Evolutionary conservation across 1,284 basidiomycete species (phyloP), one percentile per base, ranked within the genome.

Genomic region (Tilletia caries): DNA sequence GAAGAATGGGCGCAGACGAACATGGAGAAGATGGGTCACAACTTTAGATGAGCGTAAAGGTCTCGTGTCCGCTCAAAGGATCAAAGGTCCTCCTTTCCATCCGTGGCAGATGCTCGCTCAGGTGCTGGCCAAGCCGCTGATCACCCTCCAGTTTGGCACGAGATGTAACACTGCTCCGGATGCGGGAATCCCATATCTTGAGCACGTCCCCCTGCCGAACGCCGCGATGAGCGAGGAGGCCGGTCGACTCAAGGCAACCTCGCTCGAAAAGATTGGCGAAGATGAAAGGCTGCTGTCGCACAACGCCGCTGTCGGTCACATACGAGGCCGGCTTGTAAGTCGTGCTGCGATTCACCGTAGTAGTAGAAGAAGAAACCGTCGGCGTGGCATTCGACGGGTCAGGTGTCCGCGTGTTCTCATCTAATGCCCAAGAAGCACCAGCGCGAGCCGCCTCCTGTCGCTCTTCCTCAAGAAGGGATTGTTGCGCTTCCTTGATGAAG

Each of bases 221-320:
- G 8, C 58, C 58, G 58, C 58, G 58, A 62, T 62, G 58, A 20
- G 58, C 58, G 29, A 62, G 29, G 18, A 62, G 10, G 15, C 37
- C 15, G 37, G 37, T 41, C 37, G 37, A 41, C 37, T 41, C 32
- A 33, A 12, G 32, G 29, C 15, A 3, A 18, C 13, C 3, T 37
- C 29, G 8, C 37, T 62, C 29, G 32, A 37, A n/a, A n/a, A n/a
- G 37, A 6, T 15, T 41, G 18, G 32, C 29, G 32, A 62, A 29
- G 10, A 62, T 3, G 58, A 62, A 62, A 1, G 58, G 58, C 29
- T 62, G 58, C 29, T 62, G 58, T 18, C 15, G 23, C 20, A 62
- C 6, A 15, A 23, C 18, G 32, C 33, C 58, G 0, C 10, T 8
- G 15, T 10, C 27, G 3, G 32, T 13, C 13, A 62, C 32, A 15